Conservation (phyloP, 1,284 basidiomycete genomes). For the Malassezia psittaci region DNA sequence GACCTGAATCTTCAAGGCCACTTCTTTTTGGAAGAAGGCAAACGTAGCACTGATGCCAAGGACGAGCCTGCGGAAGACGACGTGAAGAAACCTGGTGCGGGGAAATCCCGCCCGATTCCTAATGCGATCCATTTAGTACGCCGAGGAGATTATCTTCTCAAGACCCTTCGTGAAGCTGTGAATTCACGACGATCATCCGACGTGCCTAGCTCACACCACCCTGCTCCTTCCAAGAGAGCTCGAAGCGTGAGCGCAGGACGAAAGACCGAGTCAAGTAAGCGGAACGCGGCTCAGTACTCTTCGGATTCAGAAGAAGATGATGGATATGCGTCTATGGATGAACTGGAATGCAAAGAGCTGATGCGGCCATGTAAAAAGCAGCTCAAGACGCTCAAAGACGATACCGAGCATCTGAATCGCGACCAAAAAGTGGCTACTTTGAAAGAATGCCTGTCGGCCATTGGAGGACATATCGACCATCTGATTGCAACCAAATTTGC, state of each 20-base stretch:
- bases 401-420: conserved; percentile 79
- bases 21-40: conserved; percentile 90
- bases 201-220: neutral
- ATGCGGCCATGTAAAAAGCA: conserved; percentile 93
- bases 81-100: conserved; percentile 19
- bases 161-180: conserved; percentile 66
- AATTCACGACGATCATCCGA: neutral
- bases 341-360: conserved; percentile 84
- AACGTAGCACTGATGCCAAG: conserved; percentile 50
- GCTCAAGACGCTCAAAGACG: conserved; percentile 80
- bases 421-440: conserved; percentile 90
- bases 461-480: conserved; percentile 80
- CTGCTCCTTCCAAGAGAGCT: conserved; percentile 16
- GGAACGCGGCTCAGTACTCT: conserved; percentile 13
- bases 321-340: conserved; percentile 69
- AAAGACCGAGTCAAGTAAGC: conserved; percentile 20
- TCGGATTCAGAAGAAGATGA: conserved; percentile 31
- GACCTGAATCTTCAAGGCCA: conserved; percentile 75
- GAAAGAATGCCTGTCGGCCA: conserved; percentile 87
- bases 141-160: conserved; percentile 83
- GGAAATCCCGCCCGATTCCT: conserved; percentile 37
- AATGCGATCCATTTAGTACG: conserved; percentile 74
- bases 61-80: conserved; percentile 34
- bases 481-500: conserved; percentile 63
- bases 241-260: conserved; percentile 19